Conservation (phyloP, 331 rosid species). For the Quercus lobata region DNA sequence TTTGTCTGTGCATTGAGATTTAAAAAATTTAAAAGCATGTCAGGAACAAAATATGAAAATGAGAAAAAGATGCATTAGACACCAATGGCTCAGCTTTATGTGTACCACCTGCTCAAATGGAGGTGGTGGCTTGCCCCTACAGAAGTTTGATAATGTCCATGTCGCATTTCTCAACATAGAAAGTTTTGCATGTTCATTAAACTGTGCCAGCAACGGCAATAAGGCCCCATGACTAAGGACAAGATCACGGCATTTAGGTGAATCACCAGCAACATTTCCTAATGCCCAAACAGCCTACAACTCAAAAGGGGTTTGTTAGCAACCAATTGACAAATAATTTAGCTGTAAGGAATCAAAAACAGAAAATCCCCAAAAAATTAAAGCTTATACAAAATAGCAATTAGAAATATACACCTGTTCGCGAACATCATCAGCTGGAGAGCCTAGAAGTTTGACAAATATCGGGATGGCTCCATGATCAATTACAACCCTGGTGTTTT, state of each 20-base stretch:
- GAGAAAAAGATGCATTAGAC: not conserved
- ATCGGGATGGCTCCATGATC: constrained; percentile 94
- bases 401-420: constrained; percentile 59
- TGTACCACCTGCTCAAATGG: constrained; percentile 65
- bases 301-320: not conserved
- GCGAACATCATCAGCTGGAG: constrained; percentile 89
- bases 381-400: not conserved
- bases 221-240: constrained; percentile 78
- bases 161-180: constrained; percentile 94
- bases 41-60: not conserved
- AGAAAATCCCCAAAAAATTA: not conserved
- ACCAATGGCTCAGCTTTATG: not conserved
- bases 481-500: constrained; percentile 83
- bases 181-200: constrained; percentile 89
- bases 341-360: too few species aligned
- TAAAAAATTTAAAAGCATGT: not conserved
- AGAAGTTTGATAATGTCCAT: constrained; percentile 87
- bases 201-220: constrained; percentile 65
- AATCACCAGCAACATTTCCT: constrained; percentile 96
- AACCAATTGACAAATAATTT: not conserved
- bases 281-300: constrained; percentile 91
- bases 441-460: constrained; percentile 77
- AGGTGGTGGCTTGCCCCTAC: constrained; percentile 96
- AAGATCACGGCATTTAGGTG: constrained; percentile 92
- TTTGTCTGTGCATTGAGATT: constrained; percentile 50